phyloP scores from a whole-genome alignment of 495 filamentous ascomycete genomes.

The Clavariopsis aquatica region DNA sequence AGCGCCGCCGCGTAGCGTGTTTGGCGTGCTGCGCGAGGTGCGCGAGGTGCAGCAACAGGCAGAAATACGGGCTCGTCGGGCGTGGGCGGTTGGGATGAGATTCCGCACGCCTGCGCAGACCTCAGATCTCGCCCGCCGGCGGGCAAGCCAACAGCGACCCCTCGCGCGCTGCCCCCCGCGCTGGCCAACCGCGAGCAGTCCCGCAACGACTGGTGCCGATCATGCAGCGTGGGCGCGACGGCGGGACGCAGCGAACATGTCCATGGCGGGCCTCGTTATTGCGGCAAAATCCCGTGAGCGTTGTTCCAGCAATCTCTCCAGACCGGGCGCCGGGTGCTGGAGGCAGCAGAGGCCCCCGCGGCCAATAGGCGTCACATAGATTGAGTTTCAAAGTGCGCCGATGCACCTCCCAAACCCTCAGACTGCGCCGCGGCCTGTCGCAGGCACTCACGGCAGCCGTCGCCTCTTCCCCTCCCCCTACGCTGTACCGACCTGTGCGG shows the following conservation, averaged over 20 bases:
- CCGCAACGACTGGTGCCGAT: conserved; percentile 32
- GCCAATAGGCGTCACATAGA: conserved; percentile 36
- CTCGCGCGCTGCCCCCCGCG: conserved; percentile 6
- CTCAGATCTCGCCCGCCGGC: conserved; percentile 16
- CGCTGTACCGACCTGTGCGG: neutral
- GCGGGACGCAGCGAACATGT: conserved; percentile 28
- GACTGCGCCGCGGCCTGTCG: conserved; percentile 27
- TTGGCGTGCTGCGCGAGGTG: conserved; percentile 23
- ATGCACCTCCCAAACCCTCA: conserved; percentile 12
- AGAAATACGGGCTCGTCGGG: conserved; percentile 22
- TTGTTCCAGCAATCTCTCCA: conserved; percentile 30
- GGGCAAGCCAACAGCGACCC: conserved; percentile 24
- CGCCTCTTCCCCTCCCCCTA: neutral
- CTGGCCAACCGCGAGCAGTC: conserved; percentile 27
- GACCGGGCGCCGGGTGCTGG: conserved; percentile 23
- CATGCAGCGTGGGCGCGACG: conserved; percentile 30
- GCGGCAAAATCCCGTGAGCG: conserved; percentile 36
- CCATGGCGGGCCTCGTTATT: conserved; percentile 20
- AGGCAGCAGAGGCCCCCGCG: neutral
- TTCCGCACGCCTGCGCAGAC: neutral
- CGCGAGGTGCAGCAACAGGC: conserved; percentile 18
- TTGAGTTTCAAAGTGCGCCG: conserved; percentile 36
- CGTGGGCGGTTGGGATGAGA: conserved; percentile 11
- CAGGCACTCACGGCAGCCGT: conserved; percentile 9
- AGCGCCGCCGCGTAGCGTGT: conserved; percentile 24